A percentile compares a stretch with the other conserved stretches of the same genome.
These are phyloP conservation scores for Phytopythium mirpurense DNA, from an alignment of 352 stramenopile genomes.

Conservation along the genomic window DNA sequence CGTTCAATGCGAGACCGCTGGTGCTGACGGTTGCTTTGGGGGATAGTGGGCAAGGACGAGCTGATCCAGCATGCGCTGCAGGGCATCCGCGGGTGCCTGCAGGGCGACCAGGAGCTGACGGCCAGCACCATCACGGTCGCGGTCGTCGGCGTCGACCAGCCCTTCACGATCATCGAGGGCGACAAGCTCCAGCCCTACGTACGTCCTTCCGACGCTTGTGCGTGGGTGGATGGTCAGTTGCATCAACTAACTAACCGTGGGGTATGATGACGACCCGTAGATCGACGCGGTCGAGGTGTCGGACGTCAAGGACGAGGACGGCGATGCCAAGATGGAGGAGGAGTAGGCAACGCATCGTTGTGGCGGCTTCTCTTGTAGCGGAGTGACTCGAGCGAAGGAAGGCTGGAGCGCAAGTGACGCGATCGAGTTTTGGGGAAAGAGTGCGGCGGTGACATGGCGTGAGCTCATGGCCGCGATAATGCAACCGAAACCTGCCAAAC, in stretches of 20 bases:
- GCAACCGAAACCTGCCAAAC: constrained; percentile 1
- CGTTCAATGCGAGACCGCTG: background rate
- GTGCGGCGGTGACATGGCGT: too few relatives aligned
- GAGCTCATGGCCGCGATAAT: background rate
- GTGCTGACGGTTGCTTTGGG: constrained; percentile 4
- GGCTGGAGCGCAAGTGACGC: background rate
- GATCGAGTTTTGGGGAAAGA: background rate
- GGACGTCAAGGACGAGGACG: constrained; percentile 78
- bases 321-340: constrained; percentile 80
- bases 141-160: constrained; percentile 92
- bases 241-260: too few relatives aligned
- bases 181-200: constrained; percentile 94
- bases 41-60: constrained; percentile 87
- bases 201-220: too few relatives aligned
- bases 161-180: constrained; percentile 94
- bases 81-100: constrained; percentile 94
- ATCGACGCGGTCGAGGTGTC: constrained; percentile 86
- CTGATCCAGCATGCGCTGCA: constrained; percentile 98
- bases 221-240: too few relatives aligned
- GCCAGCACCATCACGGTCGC: constrained; percentile 90
- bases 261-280: constrained; percentile 17
- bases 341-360: constrained; percentile 19
- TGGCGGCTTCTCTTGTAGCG: background rate
- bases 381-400: background rate
- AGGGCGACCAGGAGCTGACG: constrained; percentile 94